Percentiles rank a stretch among this genome's conserved stretches.
Evolutionary conservation across 805 yeast genomes (phyloP).

Genomic region (Metschnikowia amazonensis): DNA sequence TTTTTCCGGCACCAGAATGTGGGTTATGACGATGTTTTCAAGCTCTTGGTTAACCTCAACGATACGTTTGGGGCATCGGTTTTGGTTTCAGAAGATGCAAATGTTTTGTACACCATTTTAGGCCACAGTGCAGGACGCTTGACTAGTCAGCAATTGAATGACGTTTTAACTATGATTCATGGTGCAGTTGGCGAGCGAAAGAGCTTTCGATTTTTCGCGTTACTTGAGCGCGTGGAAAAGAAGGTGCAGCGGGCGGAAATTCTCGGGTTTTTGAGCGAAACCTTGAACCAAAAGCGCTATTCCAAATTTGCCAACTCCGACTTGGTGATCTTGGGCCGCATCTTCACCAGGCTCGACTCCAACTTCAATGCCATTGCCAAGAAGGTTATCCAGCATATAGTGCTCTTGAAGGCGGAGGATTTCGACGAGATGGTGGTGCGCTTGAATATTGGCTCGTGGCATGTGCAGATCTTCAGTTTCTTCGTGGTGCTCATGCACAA

Average conservation of each 20-base stretch:
- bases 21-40: constrained; percentile 22
- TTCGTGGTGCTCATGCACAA: constrained; percentile 31
- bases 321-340: constrained; percentile 19
- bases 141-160: constrained; percentile 13
- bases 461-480: constrained; percentile 27
- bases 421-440: constrained; percentile 20
- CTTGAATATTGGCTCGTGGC: constrained; percentile 29
- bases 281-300: constrained; percentile 20
- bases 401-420: constrained; percentile 26
- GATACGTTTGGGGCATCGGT: constrained; percentile 32
- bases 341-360: constrained; percentile 18
- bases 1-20: constrained; percentile 19
- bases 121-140: constrained; percentile 1
- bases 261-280: constrained; percentile 15
- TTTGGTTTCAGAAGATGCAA: constrained; percentile 16
- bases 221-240: constrained; percentile 13
- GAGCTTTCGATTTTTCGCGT: constrained; percentile 18
- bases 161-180: constrained; percentile 15
- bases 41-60: constrained; percentile 25
- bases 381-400: constrained; percentile 32
- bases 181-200: constrained; percentile 20
- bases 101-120: constrained; percentile 13
- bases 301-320: constrained; percentile 18
- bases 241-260: constrained; percentile 11
- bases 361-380: constrained; percentile 30